Base-by-base conservation (phyloP, 1,284 basidiomycete species). In the Pulveroboletus sp. region DNA sequence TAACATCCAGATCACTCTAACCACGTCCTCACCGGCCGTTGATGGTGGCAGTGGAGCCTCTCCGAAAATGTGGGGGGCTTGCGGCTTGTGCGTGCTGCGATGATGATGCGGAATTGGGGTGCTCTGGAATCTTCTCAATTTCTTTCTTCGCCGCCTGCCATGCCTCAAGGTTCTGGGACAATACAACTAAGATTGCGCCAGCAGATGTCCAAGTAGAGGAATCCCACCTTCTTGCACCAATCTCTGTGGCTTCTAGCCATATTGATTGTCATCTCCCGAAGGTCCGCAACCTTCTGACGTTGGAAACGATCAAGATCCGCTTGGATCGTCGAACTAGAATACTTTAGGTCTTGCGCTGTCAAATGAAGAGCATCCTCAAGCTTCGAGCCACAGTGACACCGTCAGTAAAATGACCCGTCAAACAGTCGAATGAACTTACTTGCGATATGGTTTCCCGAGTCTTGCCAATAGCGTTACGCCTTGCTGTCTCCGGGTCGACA, bases 221-320 rank as follows among this genome's bases (percentile, higher is more conserved):
- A 17, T 55, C 72, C 76, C 59, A 93, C 94, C 84, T 94, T 91
- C 75, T 89, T 85, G 71, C 94, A 96, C 91, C 94, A 98, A 61
- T 99, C 96, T 49, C 91, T 83, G 72, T 99, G 97, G 58, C 88
- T 88, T 63, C 83, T 82, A 2, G 94, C 93, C 80, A 98, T 90
- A 65, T 85, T 84, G 60, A 98, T 89, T 51, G 91, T 79, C 90
- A 99, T 93, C 68, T 95, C 89, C 41, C 93, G 80, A 60, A 99
- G 67, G 75, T 99, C 97, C 4, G 93, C 92, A 6, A 99, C 96
- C 72, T 99, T 99, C 76, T 98, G 95, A 21, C 97, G 82, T 72
- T 99, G 97, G 76, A 99, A 99, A 42, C 97, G 83, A 75, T 99
- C 97, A 61, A 99, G 78, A 74, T 99, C 97, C 8, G 93, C 93